Conservation (phyloP, 2,329 filamentous ascomycete genomes). For the Cryphonectria carpinicola region DNA sequence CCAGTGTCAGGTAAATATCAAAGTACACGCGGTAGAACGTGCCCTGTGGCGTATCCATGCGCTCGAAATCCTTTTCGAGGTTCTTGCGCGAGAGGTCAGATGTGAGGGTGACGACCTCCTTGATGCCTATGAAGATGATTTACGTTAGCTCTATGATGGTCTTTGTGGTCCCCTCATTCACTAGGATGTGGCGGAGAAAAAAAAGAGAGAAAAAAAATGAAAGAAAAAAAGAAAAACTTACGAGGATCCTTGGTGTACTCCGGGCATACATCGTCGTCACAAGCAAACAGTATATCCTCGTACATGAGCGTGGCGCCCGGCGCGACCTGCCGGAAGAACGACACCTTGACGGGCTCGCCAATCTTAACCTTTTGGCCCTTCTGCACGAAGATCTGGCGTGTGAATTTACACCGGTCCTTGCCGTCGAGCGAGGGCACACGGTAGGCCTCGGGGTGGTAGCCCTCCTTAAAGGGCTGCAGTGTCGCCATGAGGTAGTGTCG, state of each 20-base stretch:
- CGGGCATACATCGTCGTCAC: conserved; percentile 96
- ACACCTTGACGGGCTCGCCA: conserved; percentile 97
- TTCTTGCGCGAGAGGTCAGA: conserved; percentile 98
- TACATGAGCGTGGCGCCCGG: conserved; percentile 99
- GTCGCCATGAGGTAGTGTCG: conserved; percentile 99
- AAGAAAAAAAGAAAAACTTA: conserved; percentile 64
- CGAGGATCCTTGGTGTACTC: conserved; percentile 99
- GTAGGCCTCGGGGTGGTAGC: conserved; percentile 97
- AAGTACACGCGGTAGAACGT: conserved; percentile 88
- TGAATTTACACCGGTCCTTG: conserved; percentile 98
- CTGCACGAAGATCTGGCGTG: conserved; percentile 96
- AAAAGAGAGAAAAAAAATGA: background rate
- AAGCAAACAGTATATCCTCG: conserved; percentile 96
- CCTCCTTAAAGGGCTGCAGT: conserved; percentile 97
- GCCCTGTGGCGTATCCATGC: conserved; percentile 98
- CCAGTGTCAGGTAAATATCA: conserved; percentile 86
- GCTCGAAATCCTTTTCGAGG: conserved; percentile 97
- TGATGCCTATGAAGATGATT: conserved; percentile 73
- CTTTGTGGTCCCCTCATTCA: too few relatives aligned
- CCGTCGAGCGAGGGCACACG: conserved; percentile 95
- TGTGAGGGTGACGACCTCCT: conserved; percentile 96
- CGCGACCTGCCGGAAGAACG: conserved; percentile 96
- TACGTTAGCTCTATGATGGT: background rate
- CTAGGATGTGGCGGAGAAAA: background rate
- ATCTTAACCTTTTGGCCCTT: conserved; percentile 99